Percentiles rank a stretch among this genome's conserved stretches.
Conservation (phyloP, 2,329 filamentous ascomycete genomes). For the Paecilomyces niveus region DNA sequence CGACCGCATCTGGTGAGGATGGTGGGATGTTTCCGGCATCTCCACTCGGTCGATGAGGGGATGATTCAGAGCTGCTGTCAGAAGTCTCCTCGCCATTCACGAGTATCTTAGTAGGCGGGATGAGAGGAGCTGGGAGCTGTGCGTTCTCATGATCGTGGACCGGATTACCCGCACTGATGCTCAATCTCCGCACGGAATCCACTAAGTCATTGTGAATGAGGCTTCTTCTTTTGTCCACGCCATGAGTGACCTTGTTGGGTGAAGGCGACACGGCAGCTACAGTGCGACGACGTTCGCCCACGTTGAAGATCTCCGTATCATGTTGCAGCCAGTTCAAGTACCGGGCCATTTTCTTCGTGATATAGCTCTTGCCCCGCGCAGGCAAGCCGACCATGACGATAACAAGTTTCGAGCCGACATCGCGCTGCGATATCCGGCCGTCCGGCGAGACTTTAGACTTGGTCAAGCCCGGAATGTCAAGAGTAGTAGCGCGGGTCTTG, state of each 20-base stretch:
- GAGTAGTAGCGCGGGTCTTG: conserved; percentile 79
- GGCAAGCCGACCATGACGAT: conserved; percentile 98
- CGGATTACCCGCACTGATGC: conserved; percentile 27
- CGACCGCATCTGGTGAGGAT: conserved; percentile 47
- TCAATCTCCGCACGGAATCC: conserved; percentile 38
- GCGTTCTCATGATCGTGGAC: conserved; percentile 17
- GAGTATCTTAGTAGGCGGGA: conserved; percentile 49
- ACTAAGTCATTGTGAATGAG: conserved; percentile 34
- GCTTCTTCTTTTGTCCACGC: conserved; percentile 15
- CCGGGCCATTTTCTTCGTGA: conserved; percentile 93
- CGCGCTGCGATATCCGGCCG: conserved; percentile 83
- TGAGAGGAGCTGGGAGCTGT: conserved; percentile 31
- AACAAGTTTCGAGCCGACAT: conserved; percentile 92
- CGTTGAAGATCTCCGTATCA: conserved; percentile 93
- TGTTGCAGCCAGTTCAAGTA: conserved; percentile 98
- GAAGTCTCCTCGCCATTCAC: conserved; percentile 48
- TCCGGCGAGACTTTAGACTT: conserved; percentile 93
- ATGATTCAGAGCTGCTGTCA: conserved; percentile 7
- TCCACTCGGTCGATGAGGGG: conserved; percentile 10
- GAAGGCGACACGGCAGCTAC: conserved; percentile 52
- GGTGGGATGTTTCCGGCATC: conserved; percentile 3
- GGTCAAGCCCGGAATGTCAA: conserved; percentile 95
- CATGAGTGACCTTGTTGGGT: conserved; percentile 11
- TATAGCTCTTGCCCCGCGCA: conserved; percentile 94
- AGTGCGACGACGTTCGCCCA: conserved; percentile 80